These are phyloP conservation scores for Schizophyllum commune DNA, from an alignment of 1,284 basidiomycete species.

Conservation along the genomic window DNA sequence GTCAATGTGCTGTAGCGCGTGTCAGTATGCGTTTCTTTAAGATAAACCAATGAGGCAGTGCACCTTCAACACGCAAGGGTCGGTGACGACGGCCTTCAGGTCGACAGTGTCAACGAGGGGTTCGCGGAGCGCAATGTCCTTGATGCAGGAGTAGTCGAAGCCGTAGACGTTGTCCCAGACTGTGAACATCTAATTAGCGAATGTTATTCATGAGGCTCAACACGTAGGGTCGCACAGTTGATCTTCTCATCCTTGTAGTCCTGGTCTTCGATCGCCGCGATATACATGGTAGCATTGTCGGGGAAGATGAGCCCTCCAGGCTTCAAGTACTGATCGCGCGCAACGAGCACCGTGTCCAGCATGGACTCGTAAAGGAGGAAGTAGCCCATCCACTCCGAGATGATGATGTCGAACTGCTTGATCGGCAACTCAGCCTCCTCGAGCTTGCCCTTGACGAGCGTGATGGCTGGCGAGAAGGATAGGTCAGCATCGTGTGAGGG, in stretches of 20 bases:
- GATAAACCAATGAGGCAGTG: conserved; percentile 8
- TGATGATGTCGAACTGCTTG: conserved; percentile 94
- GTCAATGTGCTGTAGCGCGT: conserved; percentile 67
- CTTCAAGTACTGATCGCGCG: conserved; percentile 94
- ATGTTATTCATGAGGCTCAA: background rate
- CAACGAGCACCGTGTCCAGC: conserved; percentile 96
- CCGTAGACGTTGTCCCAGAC: conserved; percentile 99
- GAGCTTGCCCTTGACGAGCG: conserved; percentile 96
- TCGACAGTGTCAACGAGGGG: conserved; percentile 98
- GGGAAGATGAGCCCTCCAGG: conserved; percentile 93
- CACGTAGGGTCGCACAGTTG: conserved; percentile 64
- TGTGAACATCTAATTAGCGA: conserved; percentile 22
- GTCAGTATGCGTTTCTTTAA: background rate
- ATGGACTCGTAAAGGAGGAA: conserved; percentile 98
- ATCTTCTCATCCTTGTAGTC: conserved; percentile 99
- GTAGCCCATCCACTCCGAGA: conserved; percentile 99
- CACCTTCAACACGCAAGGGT: conserved; percentile 86
- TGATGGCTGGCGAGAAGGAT: conserved; percentile 57
- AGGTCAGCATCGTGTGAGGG: conserved; percentile 1
- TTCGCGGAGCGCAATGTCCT: conserved; percentile 95
- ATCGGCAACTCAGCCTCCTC: conserved; percentile 87
- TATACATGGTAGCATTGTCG: conserved; percentile 87
- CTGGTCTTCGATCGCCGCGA: conserved; percentile 98
- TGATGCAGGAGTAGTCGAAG: conserved; percentile 99
- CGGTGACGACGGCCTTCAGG: conserved; percentile 84